Conservation (phyloP, 2,329 filamentous ascomycete genomes). For the Verticillium klebahnii region DNA sequence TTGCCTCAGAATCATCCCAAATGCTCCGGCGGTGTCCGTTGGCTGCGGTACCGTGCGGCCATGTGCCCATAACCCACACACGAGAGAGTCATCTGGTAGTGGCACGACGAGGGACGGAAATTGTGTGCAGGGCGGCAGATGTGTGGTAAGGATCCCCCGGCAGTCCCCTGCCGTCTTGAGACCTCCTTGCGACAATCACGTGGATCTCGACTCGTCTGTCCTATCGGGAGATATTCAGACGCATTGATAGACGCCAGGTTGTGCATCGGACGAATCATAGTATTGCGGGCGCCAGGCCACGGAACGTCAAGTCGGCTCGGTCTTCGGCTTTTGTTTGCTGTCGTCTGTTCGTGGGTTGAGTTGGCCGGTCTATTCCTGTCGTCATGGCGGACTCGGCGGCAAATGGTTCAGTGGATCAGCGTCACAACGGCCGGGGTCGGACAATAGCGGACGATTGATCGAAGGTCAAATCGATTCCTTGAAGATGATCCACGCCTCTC, state of each 20-base stretch:
- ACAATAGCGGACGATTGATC: too few relatives aligned
- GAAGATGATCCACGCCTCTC: too few relatives aligned
- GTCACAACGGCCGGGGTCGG: background rate
- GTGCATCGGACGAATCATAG: background rate
- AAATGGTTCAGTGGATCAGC: background rate
- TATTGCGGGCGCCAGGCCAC: background rate
- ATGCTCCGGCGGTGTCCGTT: background rate
- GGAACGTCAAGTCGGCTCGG: background rate
- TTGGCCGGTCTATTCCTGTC: background rate
- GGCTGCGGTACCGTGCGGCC: background rate
- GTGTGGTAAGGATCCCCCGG: background rate
- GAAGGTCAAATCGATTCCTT: too few relatives aligned
- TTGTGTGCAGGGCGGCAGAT: background rate
- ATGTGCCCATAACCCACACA: background rate
- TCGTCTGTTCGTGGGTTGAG: background rate
- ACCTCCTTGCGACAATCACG: slow-evolving; percentile 11
- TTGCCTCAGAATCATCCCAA: background rate
- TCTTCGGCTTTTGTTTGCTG: background rate
- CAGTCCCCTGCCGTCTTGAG: background rate
- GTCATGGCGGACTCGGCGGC: background rate
- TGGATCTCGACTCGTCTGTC: slow-evolving; percentile 10
- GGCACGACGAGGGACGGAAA: background rate
- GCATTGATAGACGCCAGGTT: background rate
- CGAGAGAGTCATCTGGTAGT: background rate
- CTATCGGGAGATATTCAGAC: slow-evolving; percentile 2